Evolutionary conservation across 208 protist genomes (phyloP).

Genomic region (Spongospora subterranea): DNA sequence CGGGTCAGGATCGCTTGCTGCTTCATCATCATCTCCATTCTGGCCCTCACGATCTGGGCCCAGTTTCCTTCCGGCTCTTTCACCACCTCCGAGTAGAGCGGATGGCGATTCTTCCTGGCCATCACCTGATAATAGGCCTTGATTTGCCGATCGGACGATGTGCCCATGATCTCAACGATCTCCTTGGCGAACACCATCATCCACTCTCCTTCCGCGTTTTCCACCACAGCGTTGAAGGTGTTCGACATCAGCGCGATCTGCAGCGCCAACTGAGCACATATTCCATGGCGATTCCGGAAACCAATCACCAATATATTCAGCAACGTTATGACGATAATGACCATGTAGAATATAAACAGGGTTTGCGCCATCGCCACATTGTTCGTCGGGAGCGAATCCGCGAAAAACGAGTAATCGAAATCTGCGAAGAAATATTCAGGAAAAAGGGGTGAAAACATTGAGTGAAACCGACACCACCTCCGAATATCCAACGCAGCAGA

Average conservation of each 20-base stretch:
- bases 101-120: not conserved
- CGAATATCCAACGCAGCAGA: not conserved
- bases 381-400: not conserved
- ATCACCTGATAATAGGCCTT: not conserved
- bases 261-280: not conserved
- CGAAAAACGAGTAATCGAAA: slow-evolving; percentile 18
- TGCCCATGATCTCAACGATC: slow-evolving; percentile 32
- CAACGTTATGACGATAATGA: slow-evolving; percentile 11
- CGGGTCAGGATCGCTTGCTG: too few species aligned
- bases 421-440: not conserved
- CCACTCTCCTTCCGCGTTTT: slow-evolving; percentile 17
- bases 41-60: not conserved
- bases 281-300: not conserved
- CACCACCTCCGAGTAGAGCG: not conserved
- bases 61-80: not conserved
- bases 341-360: slow-evolving; percentile 23
- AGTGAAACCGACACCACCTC: not conserved
- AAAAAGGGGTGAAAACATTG: not conserved
- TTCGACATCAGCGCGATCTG: slow-evolving; percentile 43
- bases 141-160: not conserved
- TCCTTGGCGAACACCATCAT: slow-evolving; percentile 23
- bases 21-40: not conserved
- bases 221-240: slow-evolving; percentile 31
- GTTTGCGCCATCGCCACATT: slow-evolving; percentile 13
- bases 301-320: not conserved